phyloP scores from a whole-genome alignment of 305 asterid genomes.

The Fraxinus paxiana region DNA sequence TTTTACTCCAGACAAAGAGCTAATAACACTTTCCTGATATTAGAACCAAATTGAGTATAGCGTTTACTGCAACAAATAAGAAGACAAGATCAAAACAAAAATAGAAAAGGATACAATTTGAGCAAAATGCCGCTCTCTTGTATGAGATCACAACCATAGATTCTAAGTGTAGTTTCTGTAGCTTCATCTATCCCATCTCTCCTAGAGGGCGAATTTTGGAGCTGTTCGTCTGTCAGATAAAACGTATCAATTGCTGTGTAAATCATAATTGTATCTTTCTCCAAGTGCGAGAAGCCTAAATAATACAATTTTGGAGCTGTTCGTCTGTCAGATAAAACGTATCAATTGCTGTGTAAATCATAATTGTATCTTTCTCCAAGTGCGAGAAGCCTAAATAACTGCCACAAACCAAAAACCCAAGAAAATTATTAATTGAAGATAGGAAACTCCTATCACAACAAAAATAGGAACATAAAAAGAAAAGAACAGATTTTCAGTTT shows the following conservation, averaged over 20 bases:
- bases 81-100: neutral
- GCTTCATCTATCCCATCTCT: neutral
- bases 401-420: neutral
- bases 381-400: neutral
- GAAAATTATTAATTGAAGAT: neutral
- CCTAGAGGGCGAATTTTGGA: neutral
- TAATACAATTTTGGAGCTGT: neutral
- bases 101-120: conserved; percentile 36
- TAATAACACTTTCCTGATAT: neutral
- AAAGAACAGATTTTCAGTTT: neutral
- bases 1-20: neutral
- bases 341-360: conserved; percentile 50
- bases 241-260: conserved; percentile 49
- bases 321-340: conserved; percentile 30
- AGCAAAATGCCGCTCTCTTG: conserved; percentile 23
- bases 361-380: neutral
- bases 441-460: neutral
- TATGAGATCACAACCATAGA: conserved; percentile 4
- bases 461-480: neutral
- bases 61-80: neutral
- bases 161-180: neutral
- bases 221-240: conserved; percentile 16
- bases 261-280: conserved; percentile 26
- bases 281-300: neutral
- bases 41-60: neutral